Evolutionary conservation across 1,139 yeast species (phyloP).

Genomic region (Kodamaea ohmeri): DNA sequence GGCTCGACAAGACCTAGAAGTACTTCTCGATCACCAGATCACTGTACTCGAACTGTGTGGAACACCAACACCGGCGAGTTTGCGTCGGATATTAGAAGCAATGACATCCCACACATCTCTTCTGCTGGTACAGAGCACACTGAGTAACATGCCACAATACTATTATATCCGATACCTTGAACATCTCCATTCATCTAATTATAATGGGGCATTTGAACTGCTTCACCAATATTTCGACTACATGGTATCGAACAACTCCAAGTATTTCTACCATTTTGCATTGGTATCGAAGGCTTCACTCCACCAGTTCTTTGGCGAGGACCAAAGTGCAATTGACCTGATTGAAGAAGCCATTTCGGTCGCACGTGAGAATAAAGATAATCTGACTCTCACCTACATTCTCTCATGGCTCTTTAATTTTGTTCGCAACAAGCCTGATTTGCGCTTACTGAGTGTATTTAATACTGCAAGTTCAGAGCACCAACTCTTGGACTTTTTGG

Average conservation of each 20-base stretch:
- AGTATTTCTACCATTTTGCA: conserved; percentile 77
- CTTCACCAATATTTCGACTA: conserved; percentile 85
- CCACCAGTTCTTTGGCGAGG: conserved; percentile 74
- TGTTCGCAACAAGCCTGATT: conserved; percentile 62
- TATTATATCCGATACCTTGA: conserved; percentile 67
- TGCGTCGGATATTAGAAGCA: conserved; percentile 42
- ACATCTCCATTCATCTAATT: conserved; percentile 58
- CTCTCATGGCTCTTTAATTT: conserved; percentile 78
- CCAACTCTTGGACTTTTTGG: conserved; percentile 63
- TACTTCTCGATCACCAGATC: conserved; percentile 55
- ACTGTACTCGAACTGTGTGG: conserved; percentile 54
- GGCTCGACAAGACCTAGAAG: conserved; percentile 53
- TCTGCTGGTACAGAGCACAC: conserved; percentile 44
- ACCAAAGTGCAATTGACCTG: conserved; percentile 71
- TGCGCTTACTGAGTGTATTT: conserved; percentile 43
- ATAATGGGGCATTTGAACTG: conserved; percentile 69
- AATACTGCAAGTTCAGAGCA: conserved; percentile 37
- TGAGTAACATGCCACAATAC: conserved; percentile 54
- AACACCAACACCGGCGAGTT: conserved; percentile 46
- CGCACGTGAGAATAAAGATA: conserved; percentile 83
- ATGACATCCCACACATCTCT: conserved; percentile 46
- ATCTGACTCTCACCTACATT: conserved; percentile 69
- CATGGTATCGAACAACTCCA: conserved; percentile 68
- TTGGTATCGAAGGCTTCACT: conserved; percentile 73
- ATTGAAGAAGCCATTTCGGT: conserved; percentile 86